A percentile compares a stretch with the other conserved stretches of the same genome.
phyloP scores from a whole-genome alignment of 169 alveolate species.

The Cryptosporidium parvum region DNA sequence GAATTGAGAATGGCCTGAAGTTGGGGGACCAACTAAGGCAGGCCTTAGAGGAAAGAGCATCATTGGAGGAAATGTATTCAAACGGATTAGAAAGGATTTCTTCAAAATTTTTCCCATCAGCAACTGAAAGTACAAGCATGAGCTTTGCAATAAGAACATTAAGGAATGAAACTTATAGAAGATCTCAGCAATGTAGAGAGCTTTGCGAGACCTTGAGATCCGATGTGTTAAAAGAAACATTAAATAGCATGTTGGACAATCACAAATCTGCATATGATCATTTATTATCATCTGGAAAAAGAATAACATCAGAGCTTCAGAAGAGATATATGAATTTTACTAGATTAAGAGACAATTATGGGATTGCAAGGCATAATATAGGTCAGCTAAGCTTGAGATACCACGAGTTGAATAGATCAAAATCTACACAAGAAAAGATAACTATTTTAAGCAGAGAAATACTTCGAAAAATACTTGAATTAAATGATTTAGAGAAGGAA shows the following conservation, averaged over 20 bases:
- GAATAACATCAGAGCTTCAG: constrained; percentile 42
- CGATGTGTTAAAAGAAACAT: constrained; percentile 41
- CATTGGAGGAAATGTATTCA: constrained; percentile 60
- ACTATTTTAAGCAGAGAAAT: constrained; percentile 31
- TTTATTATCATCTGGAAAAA: constrained; percentile 35
- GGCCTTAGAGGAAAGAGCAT: constrained; percentile 62
- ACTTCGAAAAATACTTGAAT: constrained; percentile 25
- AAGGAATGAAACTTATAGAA: constrained; percentile 64
- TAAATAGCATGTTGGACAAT: constrained; percentile 50
- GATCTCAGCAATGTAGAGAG: constrained; percentile 69
- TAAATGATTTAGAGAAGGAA: constrained; percentile 28
- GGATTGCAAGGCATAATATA: constrained; percentile 50
- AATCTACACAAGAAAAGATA: constrained; percentile 9
- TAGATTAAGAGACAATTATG: constrained; percentile 63
- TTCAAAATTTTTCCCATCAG: constrained; percentile 60
- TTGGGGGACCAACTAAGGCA: constrained; percentile 32
- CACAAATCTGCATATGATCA: constrained; percentile 45
- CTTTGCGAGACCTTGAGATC: constrained; percentile 58
- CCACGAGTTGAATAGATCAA: constrained; percentile 21
- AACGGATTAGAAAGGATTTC: constrained; percentile 55
- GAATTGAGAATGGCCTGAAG: constrained; percentile 69
- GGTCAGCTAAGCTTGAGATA: constrained; percentile 53
- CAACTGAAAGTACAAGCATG: constrained; percentile 69
- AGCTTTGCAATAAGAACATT: constrained; percentile 44
- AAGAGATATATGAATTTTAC: constrained; percentile 22